Evolutionary conservation across 352 stramenopile species (phyloP), one percentile per base, ranked within the genome.

Genomic region (Paralagenidium karlingii): DNA sequence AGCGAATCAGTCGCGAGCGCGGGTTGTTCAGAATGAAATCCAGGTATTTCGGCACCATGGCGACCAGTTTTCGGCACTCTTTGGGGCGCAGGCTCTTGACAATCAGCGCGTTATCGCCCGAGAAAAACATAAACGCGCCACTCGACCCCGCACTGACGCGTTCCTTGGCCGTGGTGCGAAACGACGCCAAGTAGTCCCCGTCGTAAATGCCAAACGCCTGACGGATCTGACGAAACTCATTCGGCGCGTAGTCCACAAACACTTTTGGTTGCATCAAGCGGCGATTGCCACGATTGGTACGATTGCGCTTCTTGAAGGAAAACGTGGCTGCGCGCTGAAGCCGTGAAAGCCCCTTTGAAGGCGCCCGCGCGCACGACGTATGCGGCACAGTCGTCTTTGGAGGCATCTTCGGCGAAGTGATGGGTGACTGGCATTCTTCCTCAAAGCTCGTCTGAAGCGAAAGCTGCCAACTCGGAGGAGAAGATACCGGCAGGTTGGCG

Each of bases 81-180:
- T 78, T 71, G 31, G 79, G 57, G 36, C 66, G 79, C 37, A 86
- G 66, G 44, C 68, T 87, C 43, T 90, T 90, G 9, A 89, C 73
- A 11, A 90, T 68, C 24, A 88, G 44, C 42, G 70, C 57, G 20
- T 79, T 74, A 45, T 88, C 73, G 2, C 65, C 68, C 5, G 68
- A 83, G 34, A 82, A 86, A 31, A 90, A 90, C 58, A 90, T 77
- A 46, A 90, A 90, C 7, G 67, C 76, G 2, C 75, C 75, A 38
- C 57, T 78, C 33, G 73, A 79, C n/a, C 79, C 79, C 13, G 75
- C 68, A 33, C 64, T 79, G 21, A 92, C 53, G 15, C 73, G 71
- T 21, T 90, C 79, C 41, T 88, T 86, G 6, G 66, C 68, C 5
- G 76, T 90, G 18, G 65, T 67, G 16, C 70, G 63, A 38, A 90